phyloP scores from a whole-genome alignment of 2,329 filamentous ascomycete genomes.

The Colletotrichum sp. region DNA sequence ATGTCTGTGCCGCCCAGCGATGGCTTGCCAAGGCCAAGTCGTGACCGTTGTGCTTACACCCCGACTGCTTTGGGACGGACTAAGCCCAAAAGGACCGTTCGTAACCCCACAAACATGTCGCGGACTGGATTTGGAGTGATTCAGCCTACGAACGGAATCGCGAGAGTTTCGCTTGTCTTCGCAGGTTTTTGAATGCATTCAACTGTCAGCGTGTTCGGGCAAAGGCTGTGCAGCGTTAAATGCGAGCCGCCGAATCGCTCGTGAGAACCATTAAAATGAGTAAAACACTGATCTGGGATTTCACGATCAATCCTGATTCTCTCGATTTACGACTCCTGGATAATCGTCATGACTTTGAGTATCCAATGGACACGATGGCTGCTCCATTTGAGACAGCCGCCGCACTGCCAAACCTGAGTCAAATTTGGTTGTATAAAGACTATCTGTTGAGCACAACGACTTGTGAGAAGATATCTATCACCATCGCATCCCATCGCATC shows the following conservation, averaged over 20 bases:
- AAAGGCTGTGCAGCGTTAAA: not conserved
- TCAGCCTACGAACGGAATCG: not conserved
- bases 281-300: not conserved
- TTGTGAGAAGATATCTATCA: not conserved
- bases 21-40: not conserved
- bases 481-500: not conserved
- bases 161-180: not conserved
- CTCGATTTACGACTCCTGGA: not conserved
- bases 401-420: not conserved
- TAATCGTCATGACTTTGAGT: not conserved
- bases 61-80: not conserved
- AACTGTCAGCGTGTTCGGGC: not conserved
- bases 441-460: not conserved
- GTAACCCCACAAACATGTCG: not conserved
- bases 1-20: not conserved
- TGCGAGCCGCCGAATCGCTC: not conserved
- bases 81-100: not conserved
- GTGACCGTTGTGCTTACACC: not conserved
- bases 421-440: not conserved
- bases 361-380: not conserved
- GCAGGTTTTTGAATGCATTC: not conserved
- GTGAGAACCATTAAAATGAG: not conserved
- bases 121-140: not conserved
- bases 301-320: not conserved
- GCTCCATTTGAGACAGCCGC: not conserved